Evolutionary conservation across 768 basidiomycete genomes (phyloP), one percentile per base, ranked within the genome.

Genomic region (Auriscalpium vulgare): DNA sequence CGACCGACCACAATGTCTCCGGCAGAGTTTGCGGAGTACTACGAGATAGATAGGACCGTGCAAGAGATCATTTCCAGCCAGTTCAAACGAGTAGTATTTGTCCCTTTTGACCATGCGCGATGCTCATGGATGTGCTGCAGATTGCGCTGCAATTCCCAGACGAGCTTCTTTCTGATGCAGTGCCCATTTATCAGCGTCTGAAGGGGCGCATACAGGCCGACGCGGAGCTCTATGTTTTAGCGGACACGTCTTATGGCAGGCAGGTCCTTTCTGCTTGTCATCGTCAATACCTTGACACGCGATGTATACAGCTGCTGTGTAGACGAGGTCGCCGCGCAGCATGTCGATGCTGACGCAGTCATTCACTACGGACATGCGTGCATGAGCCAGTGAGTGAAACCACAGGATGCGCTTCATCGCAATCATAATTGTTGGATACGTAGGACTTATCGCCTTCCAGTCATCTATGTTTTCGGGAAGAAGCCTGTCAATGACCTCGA

Each of bases 241-340:
- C 95, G 11, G 95, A 99, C 70, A 97, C 95, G 19, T 95, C 95
- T 4, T 97, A 97, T 69, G 97, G 95, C 71, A 95, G 90, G 95
- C 84, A 73, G 47, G 82, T 56, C 56, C 51, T 57, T 35, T 37
- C 35, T n/a, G 49, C 9, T 46, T 6, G 37, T 36, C 37, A 36
- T 11, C 37, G 19, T n/a, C 38, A n/a, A 47, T 14, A 1, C 34
- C 10, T 47, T 21, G 35, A 48, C 14, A 17, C 38, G 29, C 17
- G 13, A 29, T 10, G 38, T 10, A 10, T 4, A 23, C 17, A 94
- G 95, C 64, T 99, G 97, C 65, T 98, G 97, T 67, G 92, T 95
- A 3, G 97, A 99, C 65, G 91, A 97, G 62, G 88, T 98, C 6
- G 88, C 94, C 6, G 94, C 95, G 4, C 87, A 93, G 63, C 97